Base-by-base conservation (phyloP, 306 rosid species). In the Citrullus amarus region DNA sequence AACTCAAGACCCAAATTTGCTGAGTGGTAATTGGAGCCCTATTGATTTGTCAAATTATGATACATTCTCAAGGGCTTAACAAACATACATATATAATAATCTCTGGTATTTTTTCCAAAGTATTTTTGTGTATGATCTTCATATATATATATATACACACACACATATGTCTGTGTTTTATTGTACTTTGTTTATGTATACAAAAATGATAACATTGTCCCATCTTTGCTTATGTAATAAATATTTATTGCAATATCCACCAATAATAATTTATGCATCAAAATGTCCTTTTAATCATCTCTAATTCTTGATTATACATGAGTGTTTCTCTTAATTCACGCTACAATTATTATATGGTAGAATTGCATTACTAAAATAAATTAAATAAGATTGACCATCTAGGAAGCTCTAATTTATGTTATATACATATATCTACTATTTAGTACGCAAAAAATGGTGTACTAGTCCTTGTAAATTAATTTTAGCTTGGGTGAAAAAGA, bases 11-110 rank as follows among this genome's bases (percentile, higher is more conserved):
- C 88, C 88, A 1, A 89, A 87, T 73, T 77, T 86, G 74, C 54
- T 87, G 44, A 78, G 83, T 16, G 88, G 85, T 82, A 82, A 86
- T 90, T 91, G 98, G 98, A 82, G 83, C 62, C 90, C 90, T 36
- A 90, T 91, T 68, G 93, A 90, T 81, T 88, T 88, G 76, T 87
- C 90, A 78, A 88, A 60, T 59, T 87, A 86, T 79, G 85, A 83
- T 85, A 81, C 88, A 79, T 91, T 87, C 78, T 81, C 93, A 11
- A 77, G 78, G 73, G 86, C 88, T 41, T 68, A 84, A 83, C 67
- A 80, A 80, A 61, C 41, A 63, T 58, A n/a, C 17, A 72, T 50
- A 50, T 46, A 28, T 15, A 25, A 67, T 67, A 39, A 67, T 60
- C 56, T 75, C 30, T 38, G 65, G 11, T 58, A 58, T 79, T 78